These are phyloP conservation scores for Aspergillus pseudonomiae DNA, from an alignment of 2,329 filamentous ascomycete genomes.

Conservation along the genomic window DNA sequence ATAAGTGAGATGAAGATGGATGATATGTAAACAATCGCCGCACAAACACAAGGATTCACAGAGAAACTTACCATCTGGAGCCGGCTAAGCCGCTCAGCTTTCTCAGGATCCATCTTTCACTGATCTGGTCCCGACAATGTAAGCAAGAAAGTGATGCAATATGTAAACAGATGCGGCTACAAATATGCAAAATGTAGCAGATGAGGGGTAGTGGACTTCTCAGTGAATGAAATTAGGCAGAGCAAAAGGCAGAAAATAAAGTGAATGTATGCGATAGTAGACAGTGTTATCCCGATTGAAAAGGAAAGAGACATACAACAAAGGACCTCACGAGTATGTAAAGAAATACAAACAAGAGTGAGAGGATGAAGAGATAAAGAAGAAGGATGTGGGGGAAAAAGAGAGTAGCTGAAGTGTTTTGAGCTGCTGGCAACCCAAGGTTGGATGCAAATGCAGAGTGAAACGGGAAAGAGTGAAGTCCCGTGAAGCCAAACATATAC, in stretches of 20 bases:
- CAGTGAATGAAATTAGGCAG: not conserved
- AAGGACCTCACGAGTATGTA: not conserved
- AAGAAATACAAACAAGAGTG: not conserved
- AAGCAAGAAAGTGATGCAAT: not conserved
- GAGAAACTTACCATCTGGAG: conserved; percentile 34
- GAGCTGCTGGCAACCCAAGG: not conserved
- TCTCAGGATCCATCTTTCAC: conserved; percentile 17
- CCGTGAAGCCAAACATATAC: not conserved
- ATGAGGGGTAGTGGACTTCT: not conserved
- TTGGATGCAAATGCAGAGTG: not conserved
- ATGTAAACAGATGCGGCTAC: not conserved
- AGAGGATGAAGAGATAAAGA: not conserved
- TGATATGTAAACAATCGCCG: not conserved
- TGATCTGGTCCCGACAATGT: not conserved
- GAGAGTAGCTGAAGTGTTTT: not conserved
- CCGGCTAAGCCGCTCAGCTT: conserved; percentile 25
- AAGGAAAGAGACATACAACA: not conserved
- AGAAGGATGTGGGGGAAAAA: not conserved
- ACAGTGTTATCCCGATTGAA: not conserved
- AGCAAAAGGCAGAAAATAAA: not conserved
- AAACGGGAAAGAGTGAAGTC: not conserved
- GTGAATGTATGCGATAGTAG: not conserved
- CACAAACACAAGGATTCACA: not conserved
- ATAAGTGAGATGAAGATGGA: conserved; percentile 1
- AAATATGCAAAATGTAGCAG: not conserved